Evolutionary conservation across 192 early-diverging fungal species (phyloP).

Genomic region (Coemansia javaensis): DNA sequence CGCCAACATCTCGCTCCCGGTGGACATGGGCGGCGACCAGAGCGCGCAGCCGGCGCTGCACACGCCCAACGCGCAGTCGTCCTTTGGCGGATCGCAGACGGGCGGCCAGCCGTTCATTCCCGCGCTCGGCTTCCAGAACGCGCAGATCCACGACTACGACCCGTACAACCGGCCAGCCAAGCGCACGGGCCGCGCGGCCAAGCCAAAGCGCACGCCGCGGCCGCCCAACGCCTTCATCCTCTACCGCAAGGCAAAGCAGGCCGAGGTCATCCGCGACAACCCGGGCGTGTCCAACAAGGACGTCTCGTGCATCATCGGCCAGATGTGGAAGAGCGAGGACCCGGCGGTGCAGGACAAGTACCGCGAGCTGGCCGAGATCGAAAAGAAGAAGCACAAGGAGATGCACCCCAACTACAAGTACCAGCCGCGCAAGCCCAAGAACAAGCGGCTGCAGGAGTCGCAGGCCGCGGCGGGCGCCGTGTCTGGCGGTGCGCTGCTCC

Average conservation of each 20-base stretch:
- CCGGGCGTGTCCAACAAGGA: constrained; percentile 54
- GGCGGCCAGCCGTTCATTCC: constrained; percentile 40
- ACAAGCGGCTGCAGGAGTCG: constrained; percentile 44
- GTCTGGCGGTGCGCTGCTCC: constrained; percentile 7
- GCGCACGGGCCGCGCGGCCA: constrained; percentile 30
- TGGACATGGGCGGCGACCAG: constrained; percentile 35
- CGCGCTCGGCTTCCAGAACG: constrained; percentile 36
- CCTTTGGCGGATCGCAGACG: constrained; percentile 37
- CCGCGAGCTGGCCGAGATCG: constrained; percentile 49
- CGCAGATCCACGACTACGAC: constrained; percentile 49
- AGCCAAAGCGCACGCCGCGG: constrained; percentile 51
- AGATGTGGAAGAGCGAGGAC: constrained; percentile 54
- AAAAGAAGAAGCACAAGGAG: constrained; percentile 53
- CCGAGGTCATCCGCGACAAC: constrained; percentile 50
- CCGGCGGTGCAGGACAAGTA: constrained; percentile 50
- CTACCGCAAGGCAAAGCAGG: constrained; percentile 54
- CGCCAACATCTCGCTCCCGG: constrained; percentile 29
- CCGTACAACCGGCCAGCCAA: constrained; percentile 35
- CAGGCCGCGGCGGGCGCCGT: constrained; percentile 18
- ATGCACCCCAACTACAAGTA: constrained; percentile 57
- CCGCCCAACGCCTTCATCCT: constrained; percentile 55
- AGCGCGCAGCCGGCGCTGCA: constrained; percentile 21
- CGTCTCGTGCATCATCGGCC: constrained; percentile 54
- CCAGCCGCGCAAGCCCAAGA: constrained; percentile 53
- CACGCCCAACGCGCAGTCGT: constrained; percentile 19